Conservation (phyloP, 139 green algal species). For the Nannochloris sp. region DNA sequence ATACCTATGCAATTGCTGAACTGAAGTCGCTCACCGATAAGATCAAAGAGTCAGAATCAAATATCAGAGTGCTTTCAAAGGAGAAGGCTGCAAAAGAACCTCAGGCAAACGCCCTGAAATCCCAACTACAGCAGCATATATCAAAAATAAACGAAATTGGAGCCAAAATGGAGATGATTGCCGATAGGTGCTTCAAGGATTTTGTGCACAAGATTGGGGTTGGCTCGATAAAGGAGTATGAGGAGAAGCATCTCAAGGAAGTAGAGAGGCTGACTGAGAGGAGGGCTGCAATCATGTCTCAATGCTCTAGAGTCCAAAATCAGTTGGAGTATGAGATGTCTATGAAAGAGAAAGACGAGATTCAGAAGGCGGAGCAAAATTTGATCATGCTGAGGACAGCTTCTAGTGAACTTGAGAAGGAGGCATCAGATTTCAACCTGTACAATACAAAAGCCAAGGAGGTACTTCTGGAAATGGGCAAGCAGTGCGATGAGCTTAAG, state of each 20-base stretch:
- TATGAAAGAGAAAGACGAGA: constrained; percentile 9
- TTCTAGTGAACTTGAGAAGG: constrained; percentile 15
- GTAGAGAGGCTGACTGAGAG: constrained; percentile 26
- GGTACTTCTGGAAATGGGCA: constrained; percentile 22
- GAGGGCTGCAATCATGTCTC: constrained; percentile 10
- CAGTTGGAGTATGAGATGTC: constrained; percentile 65
- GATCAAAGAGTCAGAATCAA: not conserved
- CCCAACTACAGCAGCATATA: constrained; percentile 28
- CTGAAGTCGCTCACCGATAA: constrained; percentile 26
- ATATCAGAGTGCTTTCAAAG: constrained; percentile 20
- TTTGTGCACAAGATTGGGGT: constrained; percentile 56
- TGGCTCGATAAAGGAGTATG: constrained; percentile 74
- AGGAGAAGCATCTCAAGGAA: constrained; percentile 60
- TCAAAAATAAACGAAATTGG: constrained; percentile 28
- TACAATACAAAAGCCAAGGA: not conserved
- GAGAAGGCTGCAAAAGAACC: constrained; percentile 25
- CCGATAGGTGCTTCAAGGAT: not conserved
- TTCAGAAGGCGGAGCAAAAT: constrained; percentile 20
- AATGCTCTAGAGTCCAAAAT: constrained; percentile 31
- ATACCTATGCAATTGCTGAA: constrained; percentile 14
- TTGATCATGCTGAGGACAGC: constrained; percentile 8
- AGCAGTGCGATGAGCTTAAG: constrained; percentile 15
- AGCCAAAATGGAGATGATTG: constrained; percentile 48
- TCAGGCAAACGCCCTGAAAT: constrained; percentile 23
- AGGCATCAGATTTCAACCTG: constrained; percentile 8